These are phyloP conservation scores for Aegilops umbellulata DNA, from an alignment of 176 grass and related monocot genomes.

Conservation along the genomic window DNA sequence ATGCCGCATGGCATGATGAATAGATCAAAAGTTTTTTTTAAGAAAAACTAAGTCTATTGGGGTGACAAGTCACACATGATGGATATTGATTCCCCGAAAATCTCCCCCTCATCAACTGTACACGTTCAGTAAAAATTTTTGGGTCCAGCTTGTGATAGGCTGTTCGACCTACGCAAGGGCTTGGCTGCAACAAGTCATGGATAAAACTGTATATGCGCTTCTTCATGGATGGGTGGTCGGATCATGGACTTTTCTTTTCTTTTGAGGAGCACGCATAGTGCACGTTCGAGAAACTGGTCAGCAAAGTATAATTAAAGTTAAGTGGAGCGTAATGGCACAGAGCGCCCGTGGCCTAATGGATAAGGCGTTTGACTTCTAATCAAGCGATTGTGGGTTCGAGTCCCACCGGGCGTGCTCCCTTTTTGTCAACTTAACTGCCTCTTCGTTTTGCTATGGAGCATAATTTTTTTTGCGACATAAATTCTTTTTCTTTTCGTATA, in stretches of 20 bases:
- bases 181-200: too few relatives aligned
- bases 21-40: too few relatives aligned
- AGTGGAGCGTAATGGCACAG: not conserved
- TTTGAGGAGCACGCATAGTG: too few relatives aligned
- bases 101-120: not conserved
- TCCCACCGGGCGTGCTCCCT: not conserved
- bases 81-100: not conserved
- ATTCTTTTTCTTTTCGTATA: too few relatives aligned
- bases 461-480: too few relatives aligned
- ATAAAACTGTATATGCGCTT: too few relatives aligned
- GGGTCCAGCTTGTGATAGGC: not conserved
- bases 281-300: not conserved
- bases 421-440: not conserved
- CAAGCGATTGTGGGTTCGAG: not conserved
- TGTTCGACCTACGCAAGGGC: not conserved
- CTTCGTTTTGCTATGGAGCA: too few relatives aligned
- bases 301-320: not conserved
- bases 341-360: not conserved
- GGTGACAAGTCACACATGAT: not conserved
- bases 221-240: too few relatives aligned
- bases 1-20: too few relatives aligned
- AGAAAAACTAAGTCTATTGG: too few relatives aligned
- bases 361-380: not conserved
- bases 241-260: too few relatives aligned
- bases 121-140: not conserved